phyloP scores from a whole-genome alignment of 345 rosid species.

The Stellera chamaejasme region DNA sequence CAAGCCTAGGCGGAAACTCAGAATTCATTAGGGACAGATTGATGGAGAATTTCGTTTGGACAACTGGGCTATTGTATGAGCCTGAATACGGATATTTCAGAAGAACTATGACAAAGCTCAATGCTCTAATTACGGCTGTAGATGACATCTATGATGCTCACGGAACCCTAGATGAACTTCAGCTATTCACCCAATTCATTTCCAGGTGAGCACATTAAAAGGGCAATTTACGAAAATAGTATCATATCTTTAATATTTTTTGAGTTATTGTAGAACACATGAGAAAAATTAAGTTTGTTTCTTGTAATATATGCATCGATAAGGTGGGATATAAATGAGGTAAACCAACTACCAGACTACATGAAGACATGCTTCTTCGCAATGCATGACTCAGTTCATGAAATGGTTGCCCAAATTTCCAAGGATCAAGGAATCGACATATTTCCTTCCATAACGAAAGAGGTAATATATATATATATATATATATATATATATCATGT shows the following conservation, averaged over 20 bases:
- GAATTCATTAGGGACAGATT: constrained; percentile 32
- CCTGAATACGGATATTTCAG: constrained; percentile 23
- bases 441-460: constrained; percentile 27
- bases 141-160: constrained; percentile 40
- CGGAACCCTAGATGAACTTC: constrained; percentile 31
- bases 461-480: constrained; percentile 22
- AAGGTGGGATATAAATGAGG: constrained; percentile 33
- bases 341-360: constrained; percentile 38
- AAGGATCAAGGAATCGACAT: constrained; percentile 22
- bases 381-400: constrained; percentile 23
- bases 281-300: too few species aligned
- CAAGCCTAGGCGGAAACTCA: constrained; percentile 18
- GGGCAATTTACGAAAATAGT: too few species aligned
- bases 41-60: constrained; percentile 29
- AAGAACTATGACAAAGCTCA: constrained; percentile 17
- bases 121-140: constrained; percentile 14
- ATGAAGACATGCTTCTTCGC: constrained; percentile 34
- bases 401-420: constrained; percentile 21
- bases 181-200: constrained; percentile 18
- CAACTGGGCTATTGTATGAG: constrained; percentile 16
- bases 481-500: neutral
- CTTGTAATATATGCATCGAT: neutral
- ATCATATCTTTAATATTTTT: too few species aligned
- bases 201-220: constrained; percentile 8
- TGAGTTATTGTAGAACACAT: too few species aligned